Base-by-base conservation (phyloP, 164 flowering plant species). In the Platanus orientalis region DNA sequence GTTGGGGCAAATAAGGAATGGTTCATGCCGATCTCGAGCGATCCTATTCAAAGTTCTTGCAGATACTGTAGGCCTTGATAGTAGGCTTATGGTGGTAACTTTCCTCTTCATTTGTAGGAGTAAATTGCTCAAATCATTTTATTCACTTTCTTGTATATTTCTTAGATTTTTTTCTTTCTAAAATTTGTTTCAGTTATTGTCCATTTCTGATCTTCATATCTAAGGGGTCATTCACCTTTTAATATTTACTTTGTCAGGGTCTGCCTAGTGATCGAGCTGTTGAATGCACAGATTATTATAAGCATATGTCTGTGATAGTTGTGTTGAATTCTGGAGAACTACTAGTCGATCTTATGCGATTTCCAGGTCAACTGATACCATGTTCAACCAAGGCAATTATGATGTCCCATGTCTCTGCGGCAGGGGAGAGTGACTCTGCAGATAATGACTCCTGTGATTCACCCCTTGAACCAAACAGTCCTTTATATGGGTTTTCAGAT, bases 401-500 rank as follows among this genome's bases (percentile, higher is more conserved):
- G 65, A 81, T 83, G 85, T 83, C 94, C 55, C 99, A 92, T 74
- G 73, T 90, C 58, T 81, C 97, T 80, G 88, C 90, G 23, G 92
- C 85, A 32, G 98, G 98, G 63, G 99, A 94, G 70, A 91, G 99
- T 78, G 99, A 94, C 69, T 94, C 97, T 68, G 97, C 98, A 19
- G 99, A 95, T 76, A 92, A 92, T 82, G 99, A 95, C 67, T 95
- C 99, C 3, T 95, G 97, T 75, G 98, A 95, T 78, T 95, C 99
- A 52, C 99, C 99, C 25, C 80, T 92, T 36, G 98, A 90, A 71
- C 97, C 99, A 63, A 95, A 95, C 70, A 95, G 99, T 81, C 98
- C 99, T 57, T 70, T 95, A 5, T 88, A 81, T 79, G 94, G 88
- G n/a, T 69, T 73, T 71, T 73, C 96, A 29, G 97, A 90, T 23